A percentile compares a stretch with the other conserved stretches of the same genome.
phyloP scores from a whole-genome alignment of 2,329 filamentous ascomycete species.

The Alternaria rosae region DNA sequence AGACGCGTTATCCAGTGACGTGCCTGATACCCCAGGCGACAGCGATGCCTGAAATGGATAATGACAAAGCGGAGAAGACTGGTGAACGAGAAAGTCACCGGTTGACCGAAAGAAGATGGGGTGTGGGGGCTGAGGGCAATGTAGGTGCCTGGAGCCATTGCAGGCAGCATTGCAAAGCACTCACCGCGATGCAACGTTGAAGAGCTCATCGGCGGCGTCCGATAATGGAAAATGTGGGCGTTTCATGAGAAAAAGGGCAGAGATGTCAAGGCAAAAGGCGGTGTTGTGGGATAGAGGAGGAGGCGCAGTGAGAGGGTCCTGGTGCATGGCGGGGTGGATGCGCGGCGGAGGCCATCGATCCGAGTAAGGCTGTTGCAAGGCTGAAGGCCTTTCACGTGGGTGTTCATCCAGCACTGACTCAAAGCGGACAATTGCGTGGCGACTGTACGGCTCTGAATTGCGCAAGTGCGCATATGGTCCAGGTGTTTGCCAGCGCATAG shows the following conservation, averaged over 20 bases:
- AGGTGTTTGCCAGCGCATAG: slow-evolving; percentile 6
- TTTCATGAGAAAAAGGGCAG: background rate
- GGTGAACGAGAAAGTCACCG: slow-evolving; percentile 37
- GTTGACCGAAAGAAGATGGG: slow-evolving; percentile 25
- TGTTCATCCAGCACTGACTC: background rate
- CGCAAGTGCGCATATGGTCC: slow-evolving; percentile 22
- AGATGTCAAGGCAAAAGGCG: slow-evolving; percentile 16
- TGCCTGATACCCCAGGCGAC: slow-evolving; percentile 28
- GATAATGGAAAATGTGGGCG: background rate
- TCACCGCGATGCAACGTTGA: slow-evolving; percentile 4
- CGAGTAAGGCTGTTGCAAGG: slow-evolving; percentile 12
- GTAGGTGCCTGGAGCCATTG: slow-evolving; percentile 19
- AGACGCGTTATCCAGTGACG: slow-evolving; percentile 26
- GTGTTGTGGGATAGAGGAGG: slow-evolving; percentile 3
- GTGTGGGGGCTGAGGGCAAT: slow-evolving; percentile 29
- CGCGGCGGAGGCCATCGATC: background rate
- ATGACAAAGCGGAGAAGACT: slow-evolving; percentile 8
- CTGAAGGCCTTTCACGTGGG: slow-evolving; percentile 14
- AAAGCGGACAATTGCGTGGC: background rate
- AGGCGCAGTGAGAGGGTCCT: slow-evolving; percentile 18
- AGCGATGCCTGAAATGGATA: slow-evolving; percentile 11
- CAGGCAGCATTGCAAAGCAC: slow-evolving; percentile 3
- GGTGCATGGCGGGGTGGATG: slow-evolving; percentile 17
- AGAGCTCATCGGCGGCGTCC: slow-evolving; percentile 3
- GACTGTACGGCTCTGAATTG: slow-evolving; percentile 2